Evolutionary conservation across 2,329 filamentous ascomycete species (phyloP).

Genomic region (Pseudocercospora cruenta): DNA sequence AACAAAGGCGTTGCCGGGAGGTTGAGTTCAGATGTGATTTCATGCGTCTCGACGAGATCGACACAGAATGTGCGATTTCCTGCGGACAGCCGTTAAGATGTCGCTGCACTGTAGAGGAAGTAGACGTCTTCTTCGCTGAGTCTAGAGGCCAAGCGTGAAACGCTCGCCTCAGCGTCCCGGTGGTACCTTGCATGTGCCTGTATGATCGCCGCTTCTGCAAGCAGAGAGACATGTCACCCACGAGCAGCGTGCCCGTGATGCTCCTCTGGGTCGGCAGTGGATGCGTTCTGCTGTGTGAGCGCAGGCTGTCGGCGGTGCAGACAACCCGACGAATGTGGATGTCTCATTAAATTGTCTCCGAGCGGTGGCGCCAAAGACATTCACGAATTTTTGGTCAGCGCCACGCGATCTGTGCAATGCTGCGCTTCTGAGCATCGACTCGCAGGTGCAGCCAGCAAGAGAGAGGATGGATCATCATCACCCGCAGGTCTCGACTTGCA

Average conservation of each 20-base stretch:
- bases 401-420: slow-evolving; percentile 24
- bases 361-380: slow-evolving; percentile 15
- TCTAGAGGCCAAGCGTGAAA: slow-evolving; percentile 4
- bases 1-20: background rate
- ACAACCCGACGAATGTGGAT: background rate
- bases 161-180: slow-evolving; percentile 9
- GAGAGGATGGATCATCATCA: slow-evolving; percentile 5
- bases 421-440: slow-evolving; percentile 13
- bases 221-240: slow-evolving; percentile 6
- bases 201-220: slow-evolving; percentile 14
- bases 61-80: background rate
- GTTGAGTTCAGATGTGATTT: background rate
- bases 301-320: background rate
- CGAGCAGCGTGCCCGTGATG: background rate
- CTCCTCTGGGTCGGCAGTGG: background rate
- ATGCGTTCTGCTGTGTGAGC: background rate
- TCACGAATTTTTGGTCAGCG: slow-evolving; percentile 16
- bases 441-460: slow-evolving; percentile 5
- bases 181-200: slow-evolving; percentile 20
- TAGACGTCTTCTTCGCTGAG: background rate
- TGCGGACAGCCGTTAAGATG: background rate
- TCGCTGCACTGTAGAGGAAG: background rate
- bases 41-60: background rate
- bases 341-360: slow-evolving; percentile 1
- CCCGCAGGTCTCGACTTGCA: slow-evolving; percentile 19